Evolutionary conservation across 148 eudicot genomes (phyloP), one percentile per base, ranked within the genome.

Genomic region (Gaultheria prostrata): DNA sequence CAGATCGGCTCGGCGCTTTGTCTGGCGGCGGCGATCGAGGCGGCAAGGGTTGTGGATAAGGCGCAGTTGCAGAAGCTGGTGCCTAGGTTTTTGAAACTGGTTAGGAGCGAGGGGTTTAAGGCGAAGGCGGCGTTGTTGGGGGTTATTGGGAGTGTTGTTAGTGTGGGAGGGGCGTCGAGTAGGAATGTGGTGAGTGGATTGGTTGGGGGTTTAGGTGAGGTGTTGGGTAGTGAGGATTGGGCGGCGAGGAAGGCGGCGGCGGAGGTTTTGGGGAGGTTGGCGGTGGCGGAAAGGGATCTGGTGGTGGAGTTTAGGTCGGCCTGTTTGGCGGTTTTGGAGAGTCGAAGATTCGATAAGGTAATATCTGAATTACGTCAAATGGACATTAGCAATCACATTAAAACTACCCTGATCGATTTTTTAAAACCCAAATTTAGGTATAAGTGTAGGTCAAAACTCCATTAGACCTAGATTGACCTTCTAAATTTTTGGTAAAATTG

Each of bases 181-280:
- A 83, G 32, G 85, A 88, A 56, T 63, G 85, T 54, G 50, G 93
- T 90, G 86, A 85, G 84, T 74, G 92, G 85, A 87, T 90, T 94
- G 87, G 92, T 97, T 32, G 69, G 21, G 82, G 84, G 88, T 73
- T 85, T 93, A 81, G 82, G 89, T 77, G 98, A 88, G 77, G 92
- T 88, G 74, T 71, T 94, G 87, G 90, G 93, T 79, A 89, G 90
- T 30, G 99, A 93, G 39, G 96, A 97, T 86, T 97, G 99, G 99
- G 89, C 91, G 26, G 89, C 92, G 45, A 86, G 98, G 88, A 97
- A 96, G 82, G 94, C 98, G 4, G 92, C 97, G 1, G 94, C 97
- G 1, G 98, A 94, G 87, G 95, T 89, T 48, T 78, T 96, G 87
- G 72, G 77, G 82, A 93, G 89, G 87, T 56, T 96, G 84, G 95